Conservation (phyloP, 2,329 filamentous ascomycete species). For the Talaromyces verruculosus region DNA sequence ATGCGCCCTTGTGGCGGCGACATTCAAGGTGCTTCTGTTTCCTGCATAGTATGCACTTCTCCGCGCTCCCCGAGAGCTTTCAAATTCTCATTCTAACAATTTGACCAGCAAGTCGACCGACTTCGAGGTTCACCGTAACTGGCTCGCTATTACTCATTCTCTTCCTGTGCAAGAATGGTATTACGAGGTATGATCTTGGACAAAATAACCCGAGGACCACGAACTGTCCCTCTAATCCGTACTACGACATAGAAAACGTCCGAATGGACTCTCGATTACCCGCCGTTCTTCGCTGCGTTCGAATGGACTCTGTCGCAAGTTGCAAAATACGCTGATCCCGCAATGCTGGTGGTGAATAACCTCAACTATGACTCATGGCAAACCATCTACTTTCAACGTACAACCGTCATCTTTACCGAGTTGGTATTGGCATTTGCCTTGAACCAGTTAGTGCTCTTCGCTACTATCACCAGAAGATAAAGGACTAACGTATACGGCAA, state of each 20-base stretch:
- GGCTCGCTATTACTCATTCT: conserved; percentile 92
- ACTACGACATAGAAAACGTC: conserved; percentile 68
- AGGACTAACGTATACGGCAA: conserved; percentile 25
- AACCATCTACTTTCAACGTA: conserved; percentile 88
- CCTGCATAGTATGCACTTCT: conserved; percentile 79
- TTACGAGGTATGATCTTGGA: conserved; percentile 62
- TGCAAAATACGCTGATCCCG: conserved; percentile 73
- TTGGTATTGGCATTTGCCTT: conserved; percentile 80
- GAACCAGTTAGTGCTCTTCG: conserved; percentile 57
- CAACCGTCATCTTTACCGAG: conserved; percentile 84
- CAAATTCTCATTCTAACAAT: not conserved
- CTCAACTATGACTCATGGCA: conserved; percentile 88
- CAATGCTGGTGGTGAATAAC: conserved; percentile 78
- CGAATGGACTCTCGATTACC: conserved; percentile 99
- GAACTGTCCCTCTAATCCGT: not conserved
- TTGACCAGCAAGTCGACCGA: conserved; percentile 86
- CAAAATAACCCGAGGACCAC: not conserved
- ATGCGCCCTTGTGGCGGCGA: conserved; percentile 80
- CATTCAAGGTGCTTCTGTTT: conserved; percentile 88
- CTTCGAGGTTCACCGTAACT: conserved; percentile 98
- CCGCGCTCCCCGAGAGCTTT: conserved; percentile 2
- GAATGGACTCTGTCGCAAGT: conserved; percentile 87
- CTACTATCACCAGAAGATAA: not conserved
- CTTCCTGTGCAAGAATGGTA: conserved; percentile 90
- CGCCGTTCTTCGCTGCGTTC: conserved; percentile 96